phyloP scores from a whole-genome alignment of 116 monocot genomes.

The Posidonia oceanica region DNA sequence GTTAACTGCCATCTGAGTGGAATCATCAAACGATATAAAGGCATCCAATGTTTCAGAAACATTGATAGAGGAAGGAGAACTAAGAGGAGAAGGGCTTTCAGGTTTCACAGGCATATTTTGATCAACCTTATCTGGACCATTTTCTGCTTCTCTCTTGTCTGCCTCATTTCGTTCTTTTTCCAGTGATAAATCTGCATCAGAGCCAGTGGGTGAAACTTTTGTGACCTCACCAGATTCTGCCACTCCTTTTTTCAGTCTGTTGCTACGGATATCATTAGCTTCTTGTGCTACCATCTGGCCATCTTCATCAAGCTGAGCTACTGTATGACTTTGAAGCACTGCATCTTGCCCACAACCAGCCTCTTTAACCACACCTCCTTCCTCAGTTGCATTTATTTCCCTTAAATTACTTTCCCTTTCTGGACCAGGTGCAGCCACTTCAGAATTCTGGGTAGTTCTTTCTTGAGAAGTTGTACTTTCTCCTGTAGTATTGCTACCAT shows the following conservation, averaged over 20 bases:
- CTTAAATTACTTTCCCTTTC: conserved; percentile 20
- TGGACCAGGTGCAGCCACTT: conserved; percentile 12
- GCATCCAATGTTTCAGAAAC: conserved; percentile 81
- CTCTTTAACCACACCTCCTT: conserved; percentile 6
- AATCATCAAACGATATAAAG: conserved; percentile 86
- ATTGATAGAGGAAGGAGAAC: conserved; percentile 32
- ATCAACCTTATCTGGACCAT: conserved; percentile 21
- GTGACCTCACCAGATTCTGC: conserved; percentile 12
- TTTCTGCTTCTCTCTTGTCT: conserved; percentile 13
- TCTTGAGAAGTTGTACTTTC: conserved; percentile 13
- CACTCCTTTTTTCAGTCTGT: conserved; percentile 20
- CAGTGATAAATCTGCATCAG: conserved; percentile 14
- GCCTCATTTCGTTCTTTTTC: conserved; percentile 24
- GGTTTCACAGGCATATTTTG: conserved; percentile 23
- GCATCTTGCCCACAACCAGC: conserved; percentile 5
- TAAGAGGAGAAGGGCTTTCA: conserved; percentile 20
- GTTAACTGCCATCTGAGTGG: conserved; percentile 90
- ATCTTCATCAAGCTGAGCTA: conserved; percentile 12
- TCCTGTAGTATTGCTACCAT: not conserved
- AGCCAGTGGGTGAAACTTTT: conserved; percentile 9
- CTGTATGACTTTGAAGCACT: conserved; percentile 16
- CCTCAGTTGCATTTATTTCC: conserved; percentile 3
- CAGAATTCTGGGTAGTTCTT: conserved; percentile 28
- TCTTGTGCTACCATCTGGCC: conserved; percentile 9
- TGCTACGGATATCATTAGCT: conserved; percentile 12